Base-by-base conservation (phyloP, 352 stramenopile species). In the Phytophthora palmivora region DNA sequence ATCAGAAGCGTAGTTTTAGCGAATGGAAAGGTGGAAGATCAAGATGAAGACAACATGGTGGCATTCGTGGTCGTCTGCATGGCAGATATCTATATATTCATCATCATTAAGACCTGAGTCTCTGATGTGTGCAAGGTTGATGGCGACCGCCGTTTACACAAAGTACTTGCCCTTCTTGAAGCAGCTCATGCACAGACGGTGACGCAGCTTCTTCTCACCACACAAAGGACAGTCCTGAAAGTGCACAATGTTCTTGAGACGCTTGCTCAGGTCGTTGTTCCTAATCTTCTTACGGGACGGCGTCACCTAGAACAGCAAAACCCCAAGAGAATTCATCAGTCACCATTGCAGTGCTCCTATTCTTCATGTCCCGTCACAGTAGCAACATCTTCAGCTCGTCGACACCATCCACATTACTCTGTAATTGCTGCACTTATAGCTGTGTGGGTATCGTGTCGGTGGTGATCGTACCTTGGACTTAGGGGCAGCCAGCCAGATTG, bases 101-200 rank as follows among this genome's bases (percentile, higher is more conserved):
- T 70, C 53, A 26, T 69, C 22, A 22, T 18, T 47, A 30, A 18
- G 26, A 26, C 15, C 12, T 34, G 34, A 42, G 22, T 26, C 28
- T 45, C 18, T 49, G 53, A 50, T 48, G 45, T 54, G 28, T 26
- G 45, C 10, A 16, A 43, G 48, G 56, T 30, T 62, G 33, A 10
- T 21, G 19, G 21, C 12, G 44, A 28, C 16, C 26, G 45, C 28
- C n/a, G 34, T 60, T 69, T 89, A 93, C 62, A 88, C 82, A 76
- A 96, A 96, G 75, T 96, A 96, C 68, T 87, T 94, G 79, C 87
- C 87, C 79, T 96, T 94, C 81, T 96, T 96, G 78, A 92, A 96
- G 77, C 87, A 96, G 75, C 80, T 91, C 85, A 96, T 96, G 80
- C 87, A 96, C 45, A 96, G 59, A 52, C 87, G 86, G 70, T 96